Evolutionary conservation across 805 yeast species (phyloP).

Genomic region (Priceomyces fermenticarens): DNA sequence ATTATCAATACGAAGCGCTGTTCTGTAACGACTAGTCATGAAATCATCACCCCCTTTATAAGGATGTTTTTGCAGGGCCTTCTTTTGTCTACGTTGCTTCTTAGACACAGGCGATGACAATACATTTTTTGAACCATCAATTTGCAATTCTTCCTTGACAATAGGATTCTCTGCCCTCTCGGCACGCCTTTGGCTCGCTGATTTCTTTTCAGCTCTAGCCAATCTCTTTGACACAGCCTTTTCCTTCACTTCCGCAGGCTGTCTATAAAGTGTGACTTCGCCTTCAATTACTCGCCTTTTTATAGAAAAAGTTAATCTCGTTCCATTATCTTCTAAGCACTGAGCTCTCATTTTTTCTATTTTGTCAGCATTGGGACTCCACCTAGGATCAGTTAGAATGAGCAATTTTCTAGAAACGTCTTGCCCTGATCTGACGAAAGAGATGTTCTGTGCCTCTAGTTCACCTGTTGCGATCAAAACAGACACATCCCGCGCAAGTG

Average conservation of each 20-base stretch:
- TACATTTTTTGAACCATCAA: constrained; percentile 5
- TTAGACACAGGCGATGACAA: constrained; percentile 11
- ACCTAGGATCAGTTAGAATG: constrained; percentile 23
- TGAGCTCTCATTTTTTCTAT: constrained; percentile 24
- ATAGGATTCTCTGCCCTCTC: background rate
- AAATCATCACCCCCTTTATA: constrained; percentile 1
- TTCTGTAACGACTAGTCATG: constrained; percentile 10
- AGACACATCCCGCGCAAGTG: constrained; percentile 37
- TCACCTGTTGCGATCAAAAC: constrained; percentile 19
- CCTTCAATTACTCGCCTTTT: constrained; percentile 24
- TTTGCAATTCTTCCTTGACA: background rate
- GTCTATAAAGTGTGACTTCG: constrained; percentile 20
- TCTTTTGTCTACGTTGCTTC: constrained; percentile 12
- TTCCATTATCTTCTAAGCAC: constrained; percentile 26
- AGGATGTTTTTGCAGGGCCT: constrained; percentile 4
- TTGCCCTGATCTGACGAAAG: constrained; percentile 25
- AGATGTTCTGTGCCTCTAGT: constrained; percentile 21
- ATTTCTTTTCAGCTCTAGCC: no score
- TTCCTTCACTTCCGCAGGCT: background rate
- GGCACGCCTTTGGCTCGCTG: no score
- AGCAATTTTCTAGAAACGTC: constrained; percentile 28
- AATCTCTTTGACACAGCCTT: no score
- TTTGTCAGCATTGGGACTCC: constrained; percentile 24
- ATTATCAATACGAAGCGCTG: constrained; percentile 27
- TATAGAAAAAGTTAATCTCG: constrained; percentile 8